Evolutionary conservation across 2,329 filamentous ascomycete genomes (phyloP), one percentile per base, ranked within the genome.

Genomic region (Monilinia laxa): DNA sequence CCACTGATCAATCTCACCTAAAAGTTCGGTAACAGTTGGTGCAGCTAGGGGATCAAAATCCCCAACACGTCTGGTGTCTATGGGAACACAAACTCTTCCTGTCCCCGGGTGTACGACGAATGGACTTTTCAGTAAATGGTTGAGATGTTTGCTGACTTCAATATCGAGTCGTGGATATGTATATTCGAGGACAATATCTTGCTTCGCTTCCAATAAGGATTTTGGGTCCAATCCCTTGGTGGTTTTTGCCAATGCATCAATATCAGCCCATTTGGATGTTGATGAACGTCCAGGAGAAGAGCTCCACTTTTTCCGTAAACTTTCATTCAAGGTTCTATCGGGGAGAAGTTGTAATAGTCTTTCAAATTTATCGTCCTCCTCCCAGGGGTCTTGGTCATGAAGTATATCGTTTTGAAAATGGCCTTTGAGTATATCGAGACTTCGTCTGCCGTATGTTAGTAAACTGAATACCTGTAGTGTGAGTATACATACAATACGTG

Each of bases 91-190:
- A 9, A 99, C 92, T 65, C 94, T 83, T 0, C 95, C 94, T 0
- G 95, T 99, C 23, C 93, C 93, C 0, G 95, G 95, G 77, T 99
- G 95, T 49, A 99, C 89, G 68, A 97, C 94, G 75, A 99, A 99
- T 0, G 95, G 95, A 69, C 90, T 93, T 78, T 99, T 99, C 73
- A 99, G 88, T 84, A 99, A 87, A 84, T 99, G 95, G 81, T 97
- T 98, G 67, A 96, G 87, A 77, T 97, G 97, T 83, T 98, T 98
- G 76, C 91, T 95, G 76, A 99, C 95, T 78, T 97, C 93, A 69
- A 95, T 93, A 82, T 99, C 95, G 65, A 99, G 90, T 51, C 95
- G 90, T 3, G 95, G 95, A 78, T 99, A 99, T 9, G 95, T 97
- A 80, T 99, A 98, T 79, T 99, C 95, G 40, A 99, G 86, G 4